Base-by-base conservation (phyloP, 148 eudicot species). In the Arbutus unedo region DNA sequence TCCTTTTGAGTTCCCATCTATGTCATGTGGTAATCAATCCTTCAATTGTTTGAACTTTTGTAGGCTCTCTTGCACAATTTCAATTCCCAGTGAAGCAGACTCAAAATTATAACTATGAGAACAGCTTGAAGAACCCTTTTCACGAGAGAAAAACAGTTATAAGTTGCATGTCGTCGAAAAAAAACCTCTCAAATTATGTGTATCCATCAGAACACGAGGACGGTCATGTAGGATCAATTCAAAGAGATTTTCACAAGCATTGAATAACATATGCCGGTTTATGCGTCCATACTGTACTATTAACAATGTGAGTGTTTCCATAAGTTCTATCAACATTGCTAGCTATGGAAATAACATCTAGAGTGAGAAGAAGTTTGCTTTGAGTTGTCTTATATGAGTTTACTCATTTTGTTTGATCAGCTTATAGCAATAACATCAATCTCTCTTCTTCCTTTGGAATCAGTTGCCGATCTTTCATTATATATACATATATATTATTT, bases 401-500 rank as follows among this genome's bases (percentile, higher is more conserved):
- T 60, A 48, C 38, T 14, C 48, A 60, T 38, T 44, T 21, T 62
- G 23, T 23, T 64, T 43, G 49, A 50, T 76, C 87, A 89, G 91
- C 45, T 89, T 48, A 76, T 88, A 43, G 90, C 88, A 48, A 83
- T 88, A 56, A 86, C 90, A 56, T 88, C 90, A 5, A 78, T 89
- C 53, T 89, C 85, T 2, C 66, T 89, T 74, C 90, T 89, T 51
- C 89, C 91, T 16, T 8, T 89, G 51, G 68, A 85, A 75, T 89
- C 91, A 57, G 2, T 81, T 2, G 81, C 84, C 18, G 91, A 87
- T 81, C n/a, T 88, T n/a, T 87, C 90, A n/a, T n/a, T n/a, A n/a
- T n/a, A n/a, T n/a, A n/a, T n/a, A n/a, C n/a, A n/a, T n/a, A n/a
- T n/a, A n/a, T n/a, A n/a, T n/a, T n/a, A n/a, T n/a, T n/a, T n/a